A percentile compares a stretch with the other conserved stretches of the same genome.
Evolutionary conservation across 2,329 filamentous ascomycete genomes (phyloP).

Genomic region (Ophioceras dolichostomum): DNA sequence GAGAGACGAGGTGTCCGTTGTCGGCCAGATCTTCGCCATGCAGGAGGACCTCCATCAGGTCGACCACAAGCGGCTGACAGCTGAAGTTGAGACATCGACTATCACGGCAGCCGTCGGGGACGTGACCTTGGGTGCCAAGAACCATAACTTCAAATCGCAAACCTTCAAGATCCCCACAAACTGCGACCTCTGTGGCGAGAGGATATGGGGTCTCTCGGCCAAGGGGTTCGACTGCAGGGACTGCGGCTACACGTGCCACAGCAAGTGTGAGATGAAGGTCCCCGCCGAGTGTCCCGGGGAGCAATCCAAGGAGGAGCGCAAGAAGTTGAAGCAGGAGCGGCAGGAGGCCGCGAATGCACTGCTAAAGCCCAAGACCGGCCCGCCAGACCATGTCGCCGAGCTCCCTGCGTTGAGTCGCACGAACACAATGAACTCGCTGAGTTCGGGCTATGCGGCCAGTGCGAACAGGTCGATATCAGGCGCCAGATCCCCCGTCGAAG

Average conservation of each 20-base stretch:
- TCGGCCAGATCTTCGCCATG: slow-evolving; percentile 68
- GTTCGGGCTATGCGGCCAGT: slow-evolving; percentile 75
- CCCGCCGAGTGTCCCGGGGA: slow-evolving; percentile 92
- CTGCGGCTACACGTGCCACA: slow-evolving; percentile 96
- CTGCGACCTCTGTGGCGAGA: slow-evolving; percentile 90
- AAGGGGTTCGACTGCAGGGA: slow-evolving; percentile 95
- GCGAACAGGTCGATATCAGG: slow-evolving; percentile 66
- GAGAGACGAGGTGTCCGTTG: slow-evolving; percentile 76
- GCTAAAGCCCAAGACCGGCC: slow-evolving; percentile 25
- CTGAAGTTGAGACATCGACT: slow-evolving; percentile 85
- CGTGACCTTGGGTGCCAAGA: slow-evolving; percentile 81
- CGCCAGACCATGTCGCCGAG: slow-evolving; percentile 41
- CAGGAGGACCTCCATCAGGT: slow-evolving; percentile 78
- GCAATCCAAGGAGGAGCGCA: slow-evolving; percentile 86
- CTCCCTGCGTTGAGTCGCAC: slow-evolving; percentile 60
- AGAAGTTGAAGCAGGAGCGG: slow-evolving; percentile 78
- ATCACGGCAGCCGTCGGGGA: slow-evolving; percentile 84
- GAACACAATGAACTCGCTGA: slow-evolving; percentile 83
- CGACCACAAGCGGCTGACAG: slow-evolving; percentile 72
- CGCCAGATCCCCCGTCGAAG: slow-evolving; percentile 37
- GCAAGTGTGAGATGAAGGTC: slow-evolving; percentile 98
- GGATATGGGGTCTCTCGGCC: slow-evolving; percentile 92
- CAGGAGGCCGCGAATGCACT: slow-evolving; percentile 64
- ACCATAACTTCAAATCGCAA: slow-evolving; percentile 96
- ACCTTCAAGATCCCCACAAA: slow-evolving; percentile 99